phyloP scores from a whole-genome alignment of 2,329 filamentous ascomycete genomes.

The Colletotrichum tropicale region DNA sequence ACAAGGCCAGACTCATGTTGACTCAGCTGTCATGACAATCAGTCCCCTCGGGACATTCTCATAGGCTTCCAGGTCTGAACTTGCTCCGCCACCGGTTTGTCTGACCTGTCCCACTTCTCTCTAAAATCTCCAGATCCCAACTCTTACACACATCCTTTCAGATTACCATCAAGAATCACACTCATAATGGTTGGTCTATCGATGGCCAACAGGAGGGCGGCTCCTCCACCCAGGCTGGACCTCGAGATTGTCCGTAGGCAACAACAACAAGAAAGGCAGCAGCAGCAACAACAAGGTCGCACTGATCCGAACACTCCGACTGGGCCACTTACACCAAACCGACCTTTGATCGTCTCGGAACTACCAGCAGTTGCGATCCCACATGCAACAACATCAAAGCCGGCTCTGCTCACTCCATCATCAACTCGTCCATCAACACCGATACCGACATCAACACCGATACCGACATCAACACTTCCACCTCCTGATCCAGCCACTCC shows the following conservation, averaged over 20 bases:
- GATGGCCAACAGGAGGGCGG: not conserved
- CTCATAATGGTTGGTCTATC: not conserved
- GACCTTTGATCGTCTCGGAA: not conserved
- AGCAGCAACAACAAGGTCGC: not conserved
- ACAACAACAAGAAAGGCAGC: not conserved
- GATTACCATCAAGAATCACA: not conserved
- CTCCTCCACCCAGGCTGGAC: not conserved
- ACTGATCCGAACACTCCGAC: not conserved
- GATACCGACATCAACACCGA: not conserved
- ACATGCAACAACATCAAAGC: not conserved
- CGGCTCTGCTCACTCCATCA: not conserved
- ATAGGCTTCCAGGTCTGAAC: not conserved
- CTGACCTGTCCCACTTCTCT: not conserved
- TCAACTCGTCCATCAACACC: not conserved
- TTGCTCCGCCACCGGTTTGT: not conserved
- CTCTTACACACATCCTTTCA: not conserved
- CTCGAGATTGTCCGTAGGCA: not conserved
- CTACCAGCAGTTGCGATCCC: not conserved
- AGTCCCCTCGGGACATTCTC: not conserved
- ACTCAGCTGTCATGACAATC: not conserved
- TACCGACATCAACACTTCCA: not conserved
- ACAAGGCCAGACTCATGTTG: not conserved
- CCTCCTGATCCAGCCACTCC: not conserved
- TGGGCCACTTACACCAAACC: not conserved
- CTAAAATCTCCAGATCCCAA: not conserved